phyloP scores from a whole-genome alignment of 2,329 filamentous ascomycete genomes.

The Exophiala dermatitidis region DNA sequence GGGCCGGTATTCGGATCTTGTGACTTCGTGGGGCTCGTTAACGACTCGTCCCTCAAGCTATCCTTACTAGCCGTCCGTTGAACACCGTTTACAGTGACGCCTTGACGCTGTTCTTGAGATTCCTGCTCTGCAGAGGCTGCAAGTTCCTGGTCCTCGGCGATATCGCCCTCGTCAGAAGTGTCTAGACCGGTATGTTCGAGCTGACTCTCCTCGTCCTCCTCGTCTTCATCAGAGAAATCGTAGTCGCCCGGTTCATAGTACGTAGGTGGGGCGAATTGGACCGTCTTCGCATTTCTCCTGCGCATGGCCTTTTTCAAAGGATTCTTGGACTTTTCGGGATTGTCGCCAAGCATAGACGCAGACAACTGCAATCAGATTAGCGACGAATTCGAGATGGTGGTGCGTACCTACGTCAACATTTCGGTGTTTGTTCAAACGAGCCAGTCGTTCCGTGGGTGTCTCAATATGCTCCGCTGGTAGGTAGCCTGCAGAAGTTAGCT shows the following conservation, averaged over 20 bases:
- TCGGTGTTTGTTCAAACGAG: slow-evolving; percentile 91
- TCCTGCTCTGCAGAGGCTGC: slow-evolving; percentile 34
- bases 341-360: slow-evolving; percentile 64
- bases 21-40: slow-evolving; percentile 26
- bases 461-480: slow-evolving; percentile 97
- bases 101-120: slow-evolving; percentile 37
- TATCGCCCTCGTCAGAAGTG: slow-evolving; percentile 43
- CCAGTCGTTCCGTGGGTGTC: slow-evolving; percentile 88
- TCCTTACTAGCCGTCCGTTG: slow-evolving; percentile 23
- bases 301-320: slow-evolving; percentile 78
- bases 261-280: slow-evolving; percentile 76
- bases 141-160: slow-evolving; percentile 33
- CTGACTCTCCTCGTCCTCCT: slow-evolving; percentile 47
- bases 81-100: slow-evolving; percentile 27
- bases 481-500: slow-evolving; percentile 58
- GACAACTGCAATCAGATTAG: slow-evolving; percentile 47
- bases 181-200: slow-evolving; percentile 22
- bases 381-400: slow-evolving; percentile 5
- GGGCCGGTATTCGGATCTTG: slow-evolving; percentile 26
- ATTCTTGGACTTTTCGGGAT: slow-evolving; percentile 72
- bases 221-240: slow-evolving; percentile 77
- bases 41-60: slow-evolving; percentile 26
- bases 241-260: slow-evolving; percentile 83
- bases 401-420: slow-evolving; percentile 76
- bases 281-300: slow-evolving; percentile 73